Evolutionary conservation across 176 grass and related monocot genomes (phyloP).

Genomic region (Avena atlantica): DNA sequence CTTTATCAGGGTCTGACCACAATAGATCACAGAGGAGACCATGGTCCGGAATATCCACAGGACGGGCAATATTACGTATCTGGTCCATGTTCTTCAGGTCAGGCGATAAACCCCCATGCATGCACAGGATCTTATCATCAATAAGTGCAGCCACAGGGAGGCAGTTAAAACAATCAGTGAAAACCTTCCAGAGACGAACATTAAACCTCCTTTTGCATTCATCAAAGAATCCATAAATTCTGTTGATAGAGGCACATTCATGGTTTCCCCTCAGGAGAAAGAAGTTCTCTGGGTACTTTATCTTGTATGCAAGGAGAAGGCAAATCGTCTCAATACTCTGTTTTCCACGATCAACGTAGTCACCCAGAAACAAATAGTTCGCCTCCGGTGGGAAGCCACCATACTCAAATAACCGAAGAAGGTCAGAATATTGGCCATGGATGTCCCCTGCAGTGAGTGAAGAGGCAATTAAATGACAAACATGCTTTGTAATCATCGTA

Average conservation of each 20-base stretch:
- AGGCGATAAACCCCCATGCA: conserved; percentile 81
- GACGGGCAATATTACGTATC: conserved; percentile 68
- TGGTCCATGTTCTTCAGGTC: conserved; percentile 72
- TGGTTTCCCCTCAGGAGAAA: conserved; percentile 85
- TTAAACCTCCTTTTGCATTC: conserved; percentile 80
- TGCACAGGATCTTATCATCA: conserved; percentile 84
- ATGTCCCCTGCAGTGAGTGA: conserved; percentile 60
- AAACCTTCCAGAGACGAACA: conserved; percentile 76
- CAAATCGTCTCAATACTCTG: conserved; percentile 82
- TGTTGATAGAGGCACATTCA: conserved; percentile 79
- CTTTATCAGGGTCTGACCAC: conserved; percentile 86
- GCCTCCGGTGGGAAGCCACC: conserved; percentile 71
- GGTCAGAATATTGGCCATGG: conserved; percentile 78
- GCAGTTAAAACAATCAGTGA: conserved; percentile 82
- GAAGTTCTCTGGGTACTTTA: conserved; percentile 71
- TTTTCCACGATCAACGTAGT: conserved; percentile 78
- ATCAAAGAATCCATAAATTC: conserved; percentile 81
- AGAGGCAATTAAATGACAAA: conserved; percentile 5
- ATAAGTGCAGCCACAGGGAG: conserved; percentile 74
- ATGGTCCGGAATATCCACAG: conserved; percentile 69
- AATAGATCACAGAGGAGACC: conserved; percentile 74
- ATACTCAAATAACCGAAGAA: conserved; percentile 80
- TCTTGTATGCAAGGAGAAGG: conserved; percentile 76
- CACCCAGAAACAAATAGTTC: conserved; percentile 73
- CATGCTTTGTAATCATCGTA: conserved; percentile 10